A percentile compares a stretch with the other conserved stretches of the same genome.
These are phyloP conservation scores for Lodderomyces elongisporus DNA, from an alignment of 1,139 yeast species.

Conservation along the genomic window DNA sequence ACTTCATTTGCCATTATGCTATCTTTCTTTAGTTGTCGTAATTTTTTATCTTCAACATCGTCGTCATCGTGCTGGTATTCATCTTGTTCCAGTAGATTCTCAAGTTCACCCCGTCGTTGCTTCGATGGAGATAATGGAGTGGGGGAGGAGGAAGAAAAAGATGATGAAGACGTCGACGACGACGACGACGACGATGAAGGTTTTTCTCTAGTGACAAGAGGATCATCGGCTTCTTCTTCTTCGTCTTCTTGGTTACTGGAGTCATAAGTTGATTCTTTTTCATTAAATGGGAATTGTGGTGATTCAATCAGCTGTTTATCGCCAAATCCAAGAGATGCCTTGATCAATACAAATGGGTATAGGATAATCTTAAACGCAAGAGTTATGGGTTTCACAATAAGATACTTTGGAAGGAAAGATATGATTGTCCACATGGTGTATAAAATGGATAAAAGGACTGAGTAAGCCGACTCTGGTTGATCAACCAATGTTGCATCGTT, in stretches of 20 bases:
- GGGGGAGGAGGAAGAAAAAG: too few relatives aligned
- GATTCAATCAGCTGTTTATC: constrained; percentile 2
- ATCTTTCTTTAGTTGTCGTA: constrained; percentile 40
- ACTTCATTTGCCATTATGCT: constrained; percentile 40
- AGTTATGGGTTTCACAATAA: constrained; percentile 19
- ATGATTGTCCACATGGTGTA: constrained; percentile 9
- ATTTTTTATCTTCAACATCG: constrained; percentile 34
- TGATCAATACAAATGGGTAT: constrained; percentile 16
- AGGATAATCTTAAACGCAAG: constrained; percentile 18
- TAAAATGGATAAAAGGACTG: constrained; percentile 3
- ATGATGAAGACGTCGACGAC: not conserved
- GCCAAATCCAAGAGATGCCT: constrained; percentile 8
- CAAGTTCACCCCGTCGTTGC: not conserved
- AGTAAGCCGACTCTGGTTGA: not conserved
- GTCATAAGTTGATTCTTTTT: not conserved
- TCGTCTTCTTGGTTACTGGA: constrained; percentile 5
- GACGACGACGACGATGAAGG: constrained; percentile 3
- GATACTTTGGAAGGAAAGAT: constrained; percentile 18
- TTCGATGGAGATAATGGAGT: not conserved
- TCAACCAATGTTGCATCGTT: too few relatives aligned
- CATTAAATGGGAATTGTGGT: not conserved
- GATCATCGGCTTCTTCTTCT: constrained; percentile 5
- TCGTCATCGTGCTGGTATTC: too few relatives aligned
- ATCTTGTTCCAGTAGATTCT: constrained; percentile 1
- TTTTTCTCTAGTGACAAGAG: constrained; percentile 9